Evolutionary conservation across 441 rosid genomes (phyloP).

Genomic region (Aleurites moluccanus): DNA sequence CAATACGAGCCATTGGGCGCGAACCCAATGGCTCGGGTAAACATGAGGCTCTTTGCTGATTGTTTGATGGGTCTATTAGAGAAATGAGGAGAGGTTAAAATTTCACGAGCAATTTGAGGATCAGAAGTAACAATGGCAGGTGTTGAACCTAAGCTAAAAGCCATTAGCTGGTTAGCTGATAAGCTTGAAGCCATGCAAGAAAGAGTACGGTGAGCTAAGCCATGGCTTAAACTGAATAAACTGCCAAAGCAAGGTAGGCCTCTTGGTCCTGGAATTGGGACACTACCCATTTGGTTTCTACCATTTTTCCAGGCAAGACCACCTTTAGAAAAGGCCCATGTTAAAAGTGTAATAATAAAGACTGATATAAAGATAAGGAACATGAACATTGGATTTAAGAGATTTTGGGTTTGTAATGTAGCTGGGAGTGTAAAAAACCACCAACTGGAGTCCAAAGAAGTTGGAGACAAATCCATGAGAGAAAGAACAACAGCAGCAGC

Average conservation of each 20-base stretch:
- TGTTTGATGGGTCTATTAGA: conserved; percentile 48
- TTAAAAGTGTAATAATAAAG: conserved; percentile 9
- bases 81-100: conserved; percentile 42
- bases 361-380: conserved; percentile 1
- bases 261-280: conserved; percentile 37
- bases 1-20: conserved; percentile 45
- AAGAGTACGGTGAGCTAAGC: conserved; percentile 44
- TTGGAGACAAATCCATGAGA: conserved; percentile 21
- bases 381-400: conserved; percentile 7
- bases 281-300: conserved; percentile 32
- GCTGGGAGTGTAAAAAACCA: conserved; percentile 35
- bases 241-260: conserved; percentile 45
- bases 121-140: conserved; percentile 43
- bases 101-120: conserved; percentile 45
- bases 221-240: conserved; percentile 34
- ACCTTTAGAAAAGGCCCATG: conserved; percentile 34
- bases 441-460: conserved; percentile 29
- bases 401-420: conserved; percentile 16
- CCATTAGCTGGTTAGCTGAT: conserved; percentile 44
- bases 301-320: conserved; percentile 45
- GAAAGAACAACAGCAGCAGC: not conserved
- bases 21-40: conserved; percentile 53
- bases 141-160: conserved; percentile 46
- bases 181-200: conserved; percentile 35
- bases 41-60: conserved; percentile 46